These are phyloP conservation scores for Neltuma alba DNA, from an alignment of 306 rosid species.

Conservation along the genomic window DNA sequence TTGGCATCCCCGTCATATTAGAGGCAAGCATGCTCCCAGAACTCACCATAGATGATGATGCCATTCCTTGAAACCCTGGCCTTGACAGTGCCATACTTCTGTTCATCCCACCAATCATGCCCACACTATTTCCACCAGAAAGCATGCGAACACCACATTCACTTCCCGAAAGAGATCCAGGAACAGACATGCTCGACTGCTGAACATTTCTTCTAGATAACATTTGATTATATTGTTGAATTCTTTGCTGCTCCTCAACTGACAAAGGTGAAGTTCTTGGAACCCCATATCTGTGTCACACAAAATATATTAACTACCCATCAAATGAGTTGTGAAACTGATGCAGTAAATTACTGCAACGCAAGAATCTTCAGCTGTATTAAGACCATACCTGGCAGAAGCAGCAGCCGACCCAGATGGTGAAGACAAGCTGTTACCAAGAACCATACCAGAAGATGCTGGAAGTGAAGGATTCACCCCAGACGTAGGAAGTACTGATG, in stretches of 20 bases:
- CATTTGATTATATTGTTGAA: slow-evolving; percentile 71
- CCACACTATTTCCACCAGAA: slow-evolving; percentile 72
- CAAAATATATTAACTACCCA: slow-evolving; percentile 17
- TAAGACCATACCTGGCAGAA: slow-evolving; percentile 54
- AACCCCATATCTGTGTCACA: slow-evolving; percentile 63
- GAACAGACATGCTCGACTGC: slow-evolving; percentile 58
- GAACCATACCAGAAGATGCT: slow-evolving; percentile 66
- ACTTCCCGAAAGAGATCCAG: slow-evolving; percentile 62
- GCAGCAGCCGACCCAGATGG: slow-evolving; percentile 52
- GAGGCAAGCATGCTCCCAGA: slow-evolving; percentile 73
- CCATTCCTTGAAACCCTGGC: slow-evolving; percentile 76
- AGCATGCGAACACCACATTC: slow-evolving; percentile 71
- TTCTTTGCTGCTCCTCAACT: slow-evolving; percentile 78
- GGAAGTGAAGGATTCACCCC: slow-evolving; percentile 61
- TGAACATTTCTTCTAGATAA: slow-evolving; percentile 61
- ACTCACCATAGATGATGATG: slow-evolving; percentile 63
- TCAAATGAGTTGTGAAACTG: not conserved
- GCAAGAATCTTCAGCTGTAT: slow-evolving; percentile 28
- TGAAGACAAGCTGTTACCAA: slow-evolving; percentile 55
- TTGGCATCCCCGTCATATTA: slow-evolving; percentile 61
- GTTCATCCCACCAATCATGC: slow-evolving; percentile 64
- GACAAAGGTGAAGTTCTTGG: slow-evolving; percentile 62
- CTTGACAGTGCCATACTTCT: slow-evolving; percentile 64
- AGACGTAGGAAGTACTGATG: slow-evolving; percentile 48
- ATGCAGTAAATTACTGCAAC: not conserved